phyloP scores from a whole-genome alignment of 495 filamentous ascomycete genomes.

The Filosporella fistucella region DNA sequence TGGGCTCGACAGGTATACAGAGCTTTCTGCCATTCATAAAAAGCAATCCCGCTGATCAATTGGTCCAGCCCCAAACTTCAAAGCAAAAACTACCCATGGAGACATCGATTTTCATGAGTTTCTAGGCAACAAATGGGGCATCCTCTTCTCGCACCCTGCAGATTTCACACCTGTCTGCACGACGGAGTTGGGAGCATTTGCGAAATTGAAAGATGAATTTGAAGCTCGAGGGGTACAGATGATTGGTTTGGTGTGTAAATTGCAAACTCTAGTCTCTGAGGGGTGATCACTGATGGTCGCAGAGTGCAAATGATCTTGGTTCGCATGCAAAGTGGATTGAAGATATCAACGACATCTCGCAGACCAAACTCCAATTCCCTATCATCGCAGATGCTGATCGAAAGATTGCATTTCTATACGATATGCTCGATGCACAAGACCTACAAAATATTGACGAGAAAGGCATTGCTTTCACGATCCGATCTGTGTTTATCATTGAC shows the following conservation, averaged over 20 bases:
- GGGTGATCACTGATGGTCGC: neutral
- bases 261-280: neutral
- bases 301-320: constrained; percentile 13
- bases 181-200: constrained; percentile 13
- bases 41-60: neutral
- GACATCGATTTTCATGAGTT: constrained; percentile 14
- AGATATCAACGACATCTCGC: constrained; percentile 13
- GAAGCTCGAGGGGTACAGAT: constrained; percentile 10
- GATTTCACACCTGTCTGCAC: constrained; percentile 14
- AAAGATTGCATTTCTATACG: constrained; percentile 8
- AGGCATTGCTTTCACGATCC: constrained; percentile 14
- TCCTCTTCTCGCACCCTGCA: constrained; percentile 11
- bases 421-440: constrained; percentile 12
- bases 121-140: constrained; percentile 10
- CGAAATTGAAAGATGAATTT: constrained; percentile 14
- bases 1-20: constrained; percentile 7
- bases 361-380: constrained; percentile 6
- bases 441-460: constrained; percentile 14
- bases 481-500: constrained; percentile 15
- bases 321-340: constrained; percentile 15
- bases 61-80: constrained; percentile 8
- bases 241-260: constrained; percentile 10
- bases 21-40: neutral
- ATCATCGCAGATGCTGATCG: constrained; percentile 11
- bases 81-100: constrained; percentile 14